Base-by-base conservation (phyloP, 2,329 filamentous ascomycete genomes). In the Ambrosiella xylebori region DNA sequence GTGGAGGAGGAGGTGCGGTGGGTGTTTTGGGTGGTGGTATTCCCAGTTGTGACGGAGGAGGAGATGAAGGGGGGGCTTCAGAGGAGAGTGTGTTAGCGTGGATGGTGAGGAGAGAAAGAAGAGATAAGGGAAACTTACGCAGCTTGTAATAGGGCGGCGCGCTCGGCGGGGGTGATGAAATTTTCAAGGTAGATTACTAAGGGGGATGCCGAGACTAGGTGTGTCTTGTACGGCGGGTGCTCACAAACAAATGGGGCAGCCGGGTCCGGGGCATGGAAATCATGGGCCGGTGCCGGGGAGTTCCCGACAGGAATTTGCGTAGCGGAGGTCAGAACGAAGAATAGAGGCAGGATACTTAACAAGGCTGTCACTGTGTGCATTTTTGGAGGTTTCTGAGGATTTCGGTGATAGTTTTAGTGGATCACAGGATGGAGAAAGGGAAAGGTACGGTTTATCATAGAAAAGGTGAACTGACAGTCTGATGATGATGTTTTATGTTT, bases 131-230 rank as follows among this genome's bases (percentile, higher is more conserved):
- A 38, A 12, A 65, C 66, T 45, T 60, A 74, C 72, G 71, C 73
- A 17, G 73, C 64, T 1, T 68, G 65, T 37, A 70, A 67, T 6
- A 77, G 65, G 61, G 76, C 70, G 12, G 63, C 61, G 1, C 71
- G 67, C 64, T 77, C 75, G 1, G 65, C 63, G 3, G 64, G 57
- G 0, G 71, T 74, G 38, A 77, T 60, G 58, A 77, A 77, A 61
- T 72, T 68, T 61, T 69, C 68, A 37, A 77, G 67, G 63, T 77
- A 77, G 39, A 77, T 70, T 1, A 77, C 71, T 3, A 77, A 65
- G 7, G 75, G 75, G 3, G 74, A 74, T 44, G 71, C 71, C 27
- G 74, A 76, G 7, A 76, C 65, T 19, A 76, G 65, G 59, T 72
- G 71, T 11, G 70, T 65, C 39, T 71, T 68, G 64, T 74, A 75